Conservation (phyloP, 768 basidiomycete genomes). For the Suillus occidentalis region DNA sequence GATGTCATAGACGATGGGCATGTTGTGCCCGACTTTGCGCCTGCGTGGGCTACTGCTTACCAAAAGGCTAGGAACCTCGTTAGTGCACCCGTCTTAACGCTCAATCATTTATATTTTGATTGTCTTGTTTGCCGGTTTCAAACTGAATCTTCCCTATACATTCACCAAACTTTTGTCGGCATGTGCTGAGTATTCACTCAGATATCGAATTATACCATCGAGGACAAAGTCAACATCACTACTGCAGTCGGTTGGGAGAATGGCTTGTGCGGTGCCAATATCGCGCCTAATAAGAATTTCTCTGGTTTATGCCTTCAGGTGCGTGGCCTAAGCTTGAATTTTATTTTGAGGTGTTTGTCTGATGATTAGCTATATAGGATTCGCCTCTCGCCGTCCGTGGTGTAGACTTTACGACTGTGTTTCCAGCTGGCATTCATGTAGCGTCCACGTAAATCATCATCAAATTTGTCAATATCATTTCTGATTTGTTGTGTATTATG, state of each 20-base stretch:
- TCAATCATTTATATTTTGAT: not conserved
- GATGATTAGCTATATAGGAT: constrained; percentile 19
- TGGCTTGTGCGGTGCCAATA: constrained; percentile 67
- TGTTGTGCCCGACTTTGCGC: constrained; percentile 38
- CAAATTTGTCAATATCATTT: constrained; percentile 21
- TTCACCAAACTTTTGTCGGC: not conserved
- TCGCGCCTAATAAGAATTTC: constrained; percentile 40
- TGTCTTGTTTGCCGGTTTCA: not conserved
- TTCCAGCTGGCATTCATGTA: constrained; percentile 58
- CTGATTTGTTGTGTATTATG: not conserved
- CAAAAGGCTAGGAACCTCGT: constrained; percentile 46
- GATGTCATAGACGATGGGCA: constrained; percentile 39
- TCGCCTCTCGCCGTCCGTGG: constrained; percentile 40
- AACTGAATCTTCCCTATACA: not conserved
- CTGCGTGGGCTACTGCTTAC: not conserved
- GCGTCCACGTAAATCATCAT: constrained; percentile 44
- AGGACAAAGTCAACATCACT: constrained; percentile 25
- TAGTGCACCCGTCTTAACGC: constrained; percentile 13
- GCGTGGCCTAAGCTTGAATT: constrained; percentile 4
- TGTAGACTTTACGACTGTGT: constrained; percentile 40
- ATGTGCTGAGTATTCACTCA: constrained; percentile 16
- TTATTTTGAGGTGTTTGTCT: not conserved
- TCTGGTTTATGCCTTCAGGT: constrained; percentile 67
- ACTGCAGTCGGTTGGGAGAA: constrained; percentile 25
- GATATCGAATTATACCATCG: constrained; percentile 38